phyloP scores from a whole-genome alignment of 2,329 filamentous ascomycete genomes.

The Claviceps digitariae region DNA sequence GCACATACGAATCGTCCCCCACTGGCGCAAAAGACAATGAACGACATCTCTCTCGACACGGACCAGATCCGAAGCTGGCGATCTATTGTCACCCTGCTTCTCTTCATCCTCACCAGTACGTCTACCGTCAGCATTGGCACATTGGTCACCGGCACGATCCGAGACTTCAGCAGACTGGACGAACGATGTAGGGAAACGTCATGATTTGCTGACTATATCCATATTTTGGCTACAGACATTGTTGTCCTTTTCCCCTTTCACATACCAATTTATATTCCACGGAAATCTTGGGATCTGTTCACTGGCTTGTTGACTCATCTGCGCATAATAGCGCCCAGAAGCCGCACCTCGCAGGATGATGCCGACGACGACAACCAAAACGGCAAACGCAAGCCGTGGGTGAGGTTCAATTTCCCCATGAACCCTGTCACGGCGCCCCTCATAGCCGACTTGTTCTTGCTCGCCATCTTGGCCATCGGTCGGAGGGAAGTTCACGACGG shows the following conservation, averaged over 20 bases:
- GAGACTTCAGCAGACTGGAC: background rate
- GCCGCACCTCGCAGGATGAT: constrained; percentile 11
- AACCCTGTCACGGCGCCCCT: constrained; percentile 60
- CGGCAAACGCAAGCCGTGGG: constrained; percentile 24
- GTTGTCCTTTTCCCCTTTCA: constrained; percentile 57
- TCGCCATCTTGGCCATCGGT: constrained; percentile 57
- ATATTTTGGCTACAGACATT: constrained; percentile 36
- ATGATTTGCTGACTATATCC: background rate
- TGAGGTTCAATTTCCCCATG: constrained; percentile 45
- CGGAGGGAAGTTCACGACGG: constrained; percentile 53
- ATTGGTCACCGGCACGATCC: background rate
- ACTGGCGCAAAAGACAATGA: constrained; percentile 1
- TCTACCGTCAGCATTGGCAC: constrained; percentile 21
- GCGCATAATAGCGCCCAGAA: constrained; percentile 39
- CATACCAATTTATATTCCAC: constrained; percentile 47
- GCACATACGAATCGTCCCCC: background rate
- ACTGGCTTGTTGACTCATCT: constrained; percentile 20
- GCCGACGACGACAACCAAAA: constrained; percentile 12
- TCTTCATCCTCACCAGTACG: constrained; percentile 55
- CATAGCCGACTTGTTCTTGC: constrained; percentile 56
- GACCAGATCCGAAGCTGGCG: constrained; percentile 46
- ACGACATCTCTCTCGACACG: constrained; percentile 9
- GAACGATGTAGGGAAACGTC: background rate
- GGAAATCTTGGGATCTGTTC: constrained; percentile 29
- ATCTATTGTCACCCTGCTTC: constrained; percentile 56